phyloP scores from a whole-genome alignment of 345 rosid species.

The Leavenworthia alabamica region DNA sequence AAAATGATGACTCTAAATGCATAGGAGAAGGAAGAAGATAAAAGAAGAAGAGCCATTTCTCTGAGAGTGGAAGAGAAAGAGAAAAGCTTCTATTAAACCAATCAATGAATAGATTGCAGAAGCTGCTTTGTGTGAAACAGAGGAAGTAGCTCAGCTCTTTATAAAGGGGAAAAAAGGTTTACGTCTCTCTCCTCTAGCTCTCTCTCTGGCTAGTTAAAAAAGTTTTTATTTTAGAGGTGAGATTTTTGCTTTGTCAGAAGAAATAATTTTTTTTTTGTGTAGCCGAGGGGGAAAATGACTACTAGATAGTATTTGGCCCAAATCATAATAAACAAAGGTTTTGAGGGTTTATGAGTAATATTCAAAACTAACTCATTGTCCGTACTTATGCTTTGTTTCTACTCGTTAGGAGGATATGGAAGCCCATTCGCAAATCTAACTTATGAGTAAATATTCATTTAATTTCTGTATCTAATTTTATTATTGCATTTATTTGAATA shows the following conservation, averaged over 20 bases:
- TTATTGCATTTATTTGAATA: constrained; percentile 11
- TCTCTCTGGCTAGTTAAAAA: constrained; percentile 11
- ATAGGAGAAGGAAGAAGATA: too few relatives aligned
- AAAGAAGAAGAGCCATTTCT: constrained; percentile 24
- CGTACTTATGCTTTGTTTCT: constrained; percentile 10
- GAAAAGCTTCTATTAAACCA: constrained; percentile 2
- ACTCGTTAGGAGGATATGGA: constrained; percentile 21
- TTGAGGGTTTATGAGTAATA: background rate
- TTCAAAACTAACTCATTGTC: background rate
- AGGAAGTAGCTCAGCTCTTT: constrained; percentile 41
- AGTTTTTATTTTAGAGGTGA: background rate
- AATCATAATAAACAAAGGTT: background rate
- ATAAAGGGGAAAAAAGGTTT: constrained; percentile 40
- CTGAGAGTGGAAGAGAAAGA: background rate
- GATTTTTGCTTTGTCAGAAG: background rate
- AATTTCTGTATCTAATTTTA: background rate
- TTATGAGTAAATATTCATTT: constrained; percentile 21
- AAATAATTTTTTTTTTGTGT: background rate
- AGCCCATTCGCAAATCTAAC: constrained; percentile 30
- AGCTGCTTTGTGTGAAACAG: constrained; percentile 35
- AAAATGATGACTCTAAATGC: constrained; percentile 21
- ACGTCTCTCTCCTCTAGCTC: background rate
- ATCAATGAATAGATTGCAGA: background rate
- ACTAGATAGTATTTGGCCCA: background rate
- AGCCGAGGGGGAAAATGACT: background rate